phyloP scores from a whole-genome alignment of 148 eudicot genomes.

The Cornus kousa region DNA sequence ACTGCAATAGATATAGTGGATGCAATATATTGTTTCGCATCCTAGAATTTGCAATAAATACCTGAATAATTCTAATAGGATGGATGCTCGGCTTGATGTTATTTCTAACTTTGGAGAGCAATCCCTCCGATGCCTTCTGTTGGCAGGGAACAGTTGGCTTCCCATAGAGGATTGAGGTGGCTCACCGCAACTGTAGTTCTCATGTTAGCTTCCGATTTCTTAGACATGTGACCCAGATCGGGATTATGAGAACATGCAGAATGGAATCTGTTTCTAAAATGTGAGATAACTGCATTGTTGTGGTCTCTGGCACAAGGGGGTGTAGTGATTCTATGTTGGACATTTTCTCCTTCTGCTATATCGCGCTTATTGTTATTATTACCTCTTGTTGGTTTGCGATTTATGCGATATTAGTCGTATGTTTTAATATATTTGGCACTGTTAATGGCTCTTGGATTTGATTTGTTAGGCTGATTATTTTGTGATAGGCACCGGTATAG shows the following conservation, averaged over 20 bases:
- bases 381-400: too few relatives aligned
- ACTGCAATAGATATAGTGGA: background rate
- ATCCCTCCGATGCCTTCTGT: background rate
- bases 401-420: background rate
- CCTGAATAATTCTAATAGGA: background rate
- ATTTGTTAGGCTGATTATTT: constrained; percentile 6
- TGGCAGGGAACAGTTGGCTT: background rate
- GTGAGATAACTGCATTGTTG: background rate
- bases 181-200: constrained; percentile 5
- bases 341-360: background rate
- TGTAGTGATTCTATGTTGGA: background rate
- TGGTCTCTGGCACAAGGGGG: background rate
- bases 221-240: background rate
- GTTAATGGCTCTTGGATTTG: background rate
- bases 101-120: background rate
- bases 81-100: background rate
- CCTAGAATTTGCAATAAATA: background rate
- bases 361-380: too few relatives aligned
- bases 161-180: constrained; percentile 1
- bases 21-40: background rate
- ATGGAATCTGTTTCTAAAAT: too few relatives aligned
- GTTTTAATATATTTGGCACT: too few relatives aligned
- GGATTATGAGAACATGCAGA: too few relatives aligned
- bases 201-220: constrained; percentile 1
- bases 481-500: background rate